phyloP scores from a whole-genome alignment of 148 eudicot genomes.

The Rheum nobile region DNA sequence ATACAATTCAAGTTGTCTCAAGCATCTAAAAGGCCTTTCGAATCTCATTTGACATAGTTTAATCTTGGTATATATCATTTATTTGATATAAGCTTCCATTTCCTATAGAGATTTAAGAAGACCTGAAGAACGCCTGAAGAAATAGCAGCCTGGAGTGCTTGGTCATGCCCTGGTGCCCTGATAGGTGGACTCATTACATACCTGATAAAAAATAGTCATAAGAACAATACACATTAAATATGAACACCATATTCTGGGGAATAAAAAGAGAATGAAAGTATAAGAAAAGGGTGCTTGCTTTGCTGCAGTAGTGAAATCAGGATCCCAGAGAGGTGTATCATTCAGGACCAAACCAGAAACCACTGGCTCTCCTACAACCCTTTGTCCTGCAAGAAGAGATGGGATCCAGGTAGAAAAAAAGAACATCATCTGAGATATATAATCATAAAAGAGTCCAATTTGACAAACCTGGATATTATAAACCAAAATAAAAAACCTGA shows the following conservation, averaged over 20 bases:
- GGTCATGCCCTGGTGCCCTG: slow-evolving; percentile 77
- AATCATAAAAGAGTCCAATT: not conserved
- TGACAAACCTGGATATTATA: not conserved
- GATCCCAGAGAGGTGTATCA: slow-evolving; percentile 90
- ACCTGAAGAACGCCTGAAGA: slow-evolving; percentile 87
- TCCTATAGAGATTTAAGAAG: not conserved
- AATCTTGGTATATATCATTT: not conserved
- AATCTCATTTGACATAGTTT: not conserved
- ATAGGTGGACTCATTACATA: slow-evolving; percentile 99
- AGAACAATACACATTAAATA: not conserved
- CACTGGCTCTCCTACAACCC: slow-evolving; percentile 85
- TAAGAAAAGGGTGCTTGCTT: slow-evolving; percentile 35
- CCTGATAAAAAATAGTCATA: slow-evolving; percentile 26
- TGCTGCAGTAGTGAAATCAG: slow-evolving; percentile 76
- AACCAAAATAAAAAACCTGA: slow-evolving; percentile 37
- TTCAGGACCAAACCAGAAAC: slow-evolving; percentile 76
- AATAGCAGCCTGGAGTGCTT: slow-evolving; percentile 80
- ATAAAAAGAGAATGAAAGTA: slow-evolving; percentile 1
- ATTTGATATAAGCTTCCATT: not conserved
- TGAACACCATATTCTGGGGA: not conserved
- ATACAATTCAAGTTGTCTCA: not conserved
- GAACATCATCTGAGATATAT: not conserved
- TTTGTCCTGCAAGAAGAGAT: slow-evolving; percentile 56
- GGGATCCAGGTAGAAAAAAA: not conserved
- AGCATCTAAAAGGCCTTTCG: not conserved